Evolutionary conservation across 2,329 filamentous ascomycete species (phyloP).

Genomic region (Aspergillus quadricinctus): DNA sequence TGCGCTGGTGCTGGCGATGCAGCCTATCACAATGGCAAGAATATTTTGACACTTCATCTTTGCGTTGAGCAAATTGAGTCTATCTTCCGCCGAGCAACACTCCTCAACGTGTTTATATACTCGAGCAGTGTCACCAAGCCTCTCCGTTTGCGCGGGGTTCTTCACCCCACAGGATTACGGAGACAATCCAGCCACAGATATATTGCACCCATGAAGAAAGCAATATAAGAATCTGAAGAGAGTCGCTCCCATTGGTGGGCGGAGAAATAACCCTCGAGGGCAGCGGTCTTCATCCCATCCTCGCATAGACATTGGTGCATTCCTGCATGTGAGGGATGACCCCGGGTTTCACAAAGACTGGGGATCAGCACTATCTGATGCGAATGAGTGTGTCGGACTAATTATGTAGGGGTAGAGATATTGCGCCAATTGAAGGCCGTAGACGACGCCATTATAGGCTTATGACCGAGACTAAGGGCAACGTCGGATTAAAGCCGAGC

Average conservation of each 20-base stretch:
- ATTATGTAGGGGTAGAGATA: background rate
- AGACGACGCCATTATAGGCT: background rate
- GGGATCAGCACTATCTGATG: too few relatives aligned
- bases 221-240: background rate
- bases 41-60: background rate
- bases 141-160: too few relatives aligned
- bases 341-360: too few relatives aligned
- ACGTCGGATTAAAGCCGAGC: too few relatives aligned
- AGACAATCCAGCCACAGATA: background rate
- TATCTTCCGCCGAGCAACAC: too few relatives aligned
- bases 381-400: too few relatives aligned
- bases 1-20: constrained; percentile 7
- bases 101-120: too few relatives aligned
- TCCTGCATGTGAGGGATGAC: too few relatives aligned
- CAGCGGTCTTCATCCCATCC: background rate
- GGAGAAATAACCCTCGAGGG: background rate
- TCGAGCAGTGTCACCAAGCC: too few relatives aligned
- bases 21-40: background rate
- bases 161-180: background rate
- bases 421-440: background rate
- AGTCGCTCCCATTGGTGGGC: background rate
- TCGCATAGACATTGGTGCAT: background rate
- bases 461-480: background rate
- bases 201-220: background rate
- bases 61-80: background rate